Percentiles rank a stretch among this genome's conserved stretches.
Evolutionary conservation across 73 alveolate genomes (phyloP).

Genomic region (Stentor coeruleus): DNA sequence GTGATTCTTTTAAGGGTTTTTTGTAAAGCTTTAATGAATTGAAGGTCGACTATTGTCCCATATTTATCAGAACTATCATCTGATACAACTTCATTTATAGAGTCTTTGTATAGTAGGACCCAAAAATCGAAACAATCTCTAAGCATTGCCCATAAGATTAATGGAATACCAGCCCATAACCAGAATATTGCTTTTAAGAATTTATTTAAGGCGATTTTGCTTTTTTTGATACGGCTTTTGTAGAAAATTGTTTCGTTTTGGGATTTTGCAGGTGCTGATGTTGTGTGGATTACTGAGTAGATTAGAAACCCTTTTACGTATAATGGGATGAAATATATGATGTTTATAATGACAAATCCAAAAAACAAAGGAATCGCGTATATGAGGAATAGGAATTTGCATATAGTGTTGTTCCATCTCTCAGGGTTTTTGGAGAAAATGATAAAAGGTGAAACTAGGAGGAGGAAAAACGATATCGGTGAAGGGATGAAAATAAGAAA

Average conservation of each 20-base stretch:
- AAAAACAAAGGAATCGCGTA: not conserved
- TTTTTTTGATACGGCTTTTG: not conserved
- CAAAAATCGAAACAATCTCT: slow-evolving; percentile 22
- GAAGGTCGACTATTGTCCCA: no score
- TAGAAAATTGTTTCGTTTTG: not conserved
- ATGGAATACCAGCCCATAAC: slow-evolving; percentile 25
- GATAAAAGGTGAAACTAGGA: slow-evolving; percentile 11
- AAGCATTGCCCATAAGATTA: slow-evolving; percentile 7
- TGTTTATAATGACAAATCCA: not conserved
- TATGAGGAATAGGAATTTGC: not conserved
- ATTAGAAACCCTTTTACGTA: slow-evolving; percentile 9
- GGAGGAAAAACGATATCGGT: slow-evolving; percentile 45
- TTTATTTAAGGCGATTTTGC: not conserved
- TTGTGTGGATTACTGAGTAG: not conserved
- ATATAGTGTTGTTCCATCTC: not conserved
- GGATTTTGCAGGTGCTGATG: not conserved
- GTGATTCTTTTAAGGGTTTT: not conserved
- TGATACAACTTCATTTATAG: no score
- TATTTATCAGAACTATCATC: no score
- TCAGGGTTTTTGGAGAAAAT: not conserved
- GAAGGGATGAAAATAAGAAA: slow-evolving; percentile 59
- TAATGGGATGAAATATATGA: not conserved
- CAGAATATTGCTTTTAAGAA: not conserved
- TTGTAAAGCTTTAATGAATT: no score
- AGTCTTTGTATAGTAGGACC: not conserved